A percentile compares a stretch with the other conserved stretches of the same genome.
Evolutionary conservation across 2,329 filamentous ascomycete species (phyloP).

Genomic region (Ramichloridium luteum): DNA sequence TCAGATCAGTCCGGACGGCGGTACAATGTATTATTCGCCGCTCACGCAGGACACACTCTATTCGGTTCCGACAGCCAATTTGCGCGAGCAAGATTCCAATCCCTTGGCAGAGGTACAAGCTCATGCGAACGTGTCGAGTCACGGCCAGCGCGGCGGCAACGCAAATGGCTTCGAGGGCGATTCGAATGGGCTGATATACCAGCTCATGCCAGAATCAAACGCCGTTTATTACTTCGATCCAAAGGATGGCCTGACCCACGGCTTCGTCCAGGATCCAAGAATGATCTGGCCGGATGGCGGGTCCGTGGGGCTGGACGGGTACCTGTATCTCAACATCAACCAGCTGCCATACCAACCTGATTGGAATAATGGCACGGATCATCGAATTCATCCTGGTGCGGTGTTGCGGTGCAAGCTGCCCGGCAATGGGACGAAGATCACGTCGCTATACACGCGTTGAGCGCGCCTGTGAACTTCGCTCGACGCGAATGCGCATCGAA

Average conservation of each 20-base stretch:
- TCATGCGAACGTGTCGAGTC: slow-evolving; percentile 34
- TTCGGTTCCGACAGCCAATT: slow-evolving; percentile 20
- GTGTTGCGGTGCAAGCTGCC: slow-evolving; percentile 34
- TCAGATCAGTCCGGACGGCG: slow-evolving; percentile 24
- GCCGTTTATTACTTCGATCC: slow-evolving; percentile 35
- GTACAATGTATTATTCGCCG: slow-evolving; percentile 34
- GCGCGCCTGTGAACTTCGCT: no score
- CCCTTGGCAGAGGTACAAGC: slow-evolving; percentile 30
- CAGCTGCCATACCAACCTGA: slow-evolving; percentile 37
- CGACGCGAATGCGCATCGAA: no score
- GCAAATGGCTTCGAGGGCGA: slow-evolving; percentile 37
- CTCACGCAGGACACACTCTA: slow-evolving; percentile 28
- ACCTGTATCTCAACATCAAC: slow-evolving; percentile 39
- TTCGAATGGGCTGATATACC: slow-evolving; percentile 33
- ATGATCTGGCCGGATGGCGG: slow-evolving; percentile 35
- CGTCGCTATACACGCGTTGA: slow-evolving; percentile 16
- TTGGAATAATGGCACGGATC: slow-evolving; percentile 37
- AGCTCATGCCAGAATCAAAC: slow-evolving; percentile 36
- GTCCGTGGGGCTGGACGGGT: slow-evolving; percentile 32
- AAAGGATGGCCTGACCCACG: slow-evolving; percentile 25
- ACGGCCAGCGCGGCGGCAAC: slow-evolving; percentile 35
- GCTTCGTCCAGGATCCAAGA: slow-evolving; percentile 31
- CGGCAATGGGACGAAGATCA: slow-evolving; percentile 30
- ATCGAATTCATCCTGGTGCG: slow-evolving; percentile 32
- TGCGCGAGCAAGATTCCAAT: slow-evolving; percentile 22